Base-by-base conservation (phyloP, 1,139 yeast genomes). In the Suhomyces bolitotheri region DNA sequence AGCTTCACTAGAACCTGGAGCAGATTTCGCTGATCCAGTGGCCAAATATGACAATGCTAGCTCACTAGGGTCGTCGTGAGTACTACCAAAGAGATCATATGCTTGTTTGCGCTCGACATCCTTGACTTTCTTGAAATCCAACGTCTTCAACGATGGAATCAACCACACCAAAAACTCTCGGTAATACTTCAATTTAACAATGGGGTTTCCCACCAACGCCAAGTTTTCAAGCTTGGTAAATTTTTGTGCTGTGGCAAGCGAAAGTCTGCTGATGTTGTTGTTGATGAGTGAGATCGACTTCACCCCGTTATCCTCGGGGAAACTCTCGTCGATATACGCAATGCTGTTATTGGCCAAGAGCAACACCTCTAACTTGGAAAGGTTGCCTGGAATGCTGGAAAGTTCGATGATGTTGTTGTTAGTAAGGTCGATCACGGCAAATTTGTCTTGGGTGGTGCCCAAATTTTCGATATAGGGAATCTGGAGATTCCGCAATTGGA, bases 51-150 rank as follows among this genome's bases (percentile, higher is more conserved):
- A 19, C 20, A 38, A 21, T 10, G 49, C 56, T 22, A 38, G 22
- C n/a, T 36, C 43, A 10, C 43, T 41, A 22, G 40, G 36, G 12
- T 43, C 43, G 4, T 31, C 40, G 27, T 58, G 45, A 17, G 25
- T 37, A 2, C 23, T 31, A 0, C 85, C 86, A 56, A 77, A 80
- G 22, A 71, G 51, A 46, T 59, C 63, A 5, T 21, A 37, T 0
- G 80, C 79, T 22, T 50, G 53, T 2, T 45, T 39, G 29, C 85
- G 63, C 50, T 89, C 96, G 1, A 43, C 42, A 4, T 69, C 65
- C 38, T 72, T 79, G 10, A 90, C 76, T 45, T 76, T 78, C 32
- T 70, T 66, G 47, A 80, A 85, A 54, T 90, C 97, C 28, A 90
- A 56, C 0, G 82, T 71, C 32, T 71, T 64, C 32, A 90, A 54